These are phyloP conservation scores for Arxiozyma heterogenica DNA, from an alignment of 1,139 yeast genomes.

Conservation along the genomic window DNA sequence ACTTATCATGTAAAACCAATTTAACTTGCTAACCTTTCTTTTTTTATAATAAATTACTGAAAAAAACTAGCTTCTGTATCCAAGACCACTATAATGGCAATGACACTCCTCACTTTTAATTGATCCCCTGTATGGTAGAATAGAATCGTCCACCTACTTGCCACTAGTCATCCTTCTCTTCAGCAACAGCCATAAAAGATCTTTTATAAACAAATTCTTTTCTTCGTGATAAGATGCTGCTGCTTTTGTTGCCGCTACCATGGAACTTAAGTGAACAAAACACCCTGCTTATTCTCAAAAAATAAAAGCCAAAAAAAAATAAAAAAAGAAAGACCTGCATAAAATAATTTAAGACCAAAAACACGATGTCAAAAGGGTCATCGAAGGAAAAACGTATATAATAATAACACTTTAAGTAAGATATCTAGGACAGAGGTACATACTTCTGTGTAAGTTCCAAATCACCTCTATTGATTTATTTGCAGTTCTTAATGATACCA, in stretches of 20 bases:
- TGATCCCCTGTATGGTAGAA: too few relatives aligned
- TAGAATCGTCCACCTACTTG: not conserved
- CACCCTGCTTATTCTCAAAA: not conserved
- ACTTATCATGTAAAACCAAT: not conserved
- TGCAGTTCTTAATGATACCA: not conserved
- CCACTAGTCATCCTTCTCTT: not conserved
- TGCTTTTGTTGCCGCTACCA: not conserved
- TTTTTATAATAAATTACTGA: too few relatives aligned
- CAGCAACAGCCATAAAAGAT: not conserved
- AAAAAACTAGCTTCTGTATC: too few relatives aligned
- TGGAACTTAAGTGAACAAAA: not conserved
- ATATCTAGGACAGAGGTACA: not conserved
- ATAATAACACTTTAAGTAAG: too few relatives aligned
- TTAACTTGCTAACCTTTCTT: not conserved
- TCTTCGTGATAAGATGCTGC: not conserved
- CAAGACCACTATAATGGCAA: not conserved
- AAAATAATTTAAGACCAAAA: not conserved
- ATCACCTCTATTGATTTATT: not conserved
- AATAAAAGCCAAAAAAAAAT: too few relatives aligned
- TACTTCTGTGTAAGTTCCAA: not conserved
- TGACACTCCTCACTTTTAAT: not conserved
- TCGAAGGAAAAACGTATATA: not conserved
- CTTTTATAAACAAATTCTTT: too few relatives aligned
- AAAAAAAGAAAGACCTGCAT: not conserved
- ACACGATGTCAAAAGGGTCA: not conserved